Base-by-base conservation (phyloP, 2,329 filamentous ascomycete species). In the Penicillium sp. region DNA sequence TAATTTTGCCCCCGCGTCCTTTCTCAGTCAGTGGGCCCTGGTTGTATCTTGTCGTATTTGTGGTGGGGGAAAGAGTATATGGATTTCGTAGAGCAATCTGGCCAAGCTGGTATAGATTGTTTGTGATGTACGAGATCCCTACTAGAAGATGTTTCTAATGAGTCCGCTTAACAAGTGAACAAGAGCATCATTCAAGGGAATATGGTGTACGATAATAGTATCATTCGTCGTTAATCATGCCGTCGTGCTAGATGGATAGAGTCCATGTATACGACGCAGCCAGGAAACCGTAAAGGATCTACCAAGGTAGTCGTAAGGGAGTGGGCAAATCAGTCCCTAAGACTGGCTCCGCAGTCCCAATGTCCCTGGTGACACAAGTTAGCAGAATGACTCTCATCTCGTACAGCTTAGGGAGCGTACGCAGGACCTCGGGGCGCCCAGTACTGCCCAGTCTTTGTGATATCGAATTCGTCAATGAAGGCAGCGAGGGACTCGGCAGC, bases 371-470 rank as follows among this genome's bases (percentile, higher is more conserved):
- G 65, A 58, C 45, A 54, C 61, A 21, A 64, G 63, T 31, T 17
- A 51, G 26, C n/a, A 15, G 1, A 13, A 8, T 55, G 44, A 41
- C 23, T 50, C 17, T 56, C 58, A 15, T 56, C 26, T 50, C 52
- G 6, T 5, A 13, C 3, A 30, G 54, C 47, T 56, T 31, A 29
- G 17, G 49, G 78, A 41, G 35, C 85, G 79, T 78, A 89, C 88
- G 78, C 73, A 61, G 89, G 84, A 67, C 90, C 90, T 66, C 89
- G 81, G 2, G 90, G 90, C 38, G 90, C 90, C 90, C 90, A 92
- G 68, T 86, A 91, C 76, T 91, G 80, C 7, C 90, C 90, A 5
- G 88, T 88, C 75, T 88, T 89, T 68, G 78, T 81, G 30, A 91
- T 85, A 69, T 88, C 86, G 63, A 92, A 86, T 11, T 77, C 79